Percentiles rank a stretch among this genome's conserved stretches.
These are phyloP conservation scores for Trichosporon coremiiforme DNA, from an alignment of 1,284 basidiomycete species.

Conservation along the genomic window DNA sequence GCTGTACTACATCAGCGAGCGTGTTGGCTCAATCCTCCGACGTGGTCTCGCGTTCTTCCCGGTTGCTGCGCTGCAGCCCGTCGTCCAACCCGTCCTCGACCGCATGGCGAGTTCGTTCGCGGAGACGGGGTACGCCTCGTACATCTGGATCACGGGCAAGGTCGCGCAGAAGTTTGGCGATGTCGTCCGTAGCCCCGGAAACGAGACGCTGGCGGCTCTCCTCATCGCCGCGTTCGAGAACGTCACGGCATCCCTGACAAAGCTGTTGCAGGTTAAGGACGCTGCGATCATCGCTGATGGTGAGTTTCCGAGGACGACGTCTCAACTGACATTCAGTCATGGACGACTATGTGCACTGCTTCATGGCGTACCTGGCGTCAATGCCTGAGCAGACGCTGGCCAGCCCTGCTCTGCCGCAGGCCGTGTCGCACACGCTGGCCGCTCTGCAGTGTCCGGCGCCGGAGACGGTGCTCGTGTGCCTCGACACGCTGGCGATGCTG, in stretches of 20 bases:
- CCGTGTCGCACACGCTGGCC: conserved; percentile 73
- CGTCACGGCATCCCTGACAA: conserved; percentile 69
- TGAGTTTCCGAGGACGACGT: conserved; percentile 52
- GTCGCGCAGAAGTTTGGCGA: conserved; percentile 72
- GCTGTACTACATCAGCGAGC: conserved; percentile 78
- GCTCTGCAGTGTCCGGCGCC: conserved; percentile 77
- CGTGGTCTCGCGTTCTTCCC: conserved; percentile 80
- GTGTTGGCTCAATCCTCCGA: conserved; percentile 82
- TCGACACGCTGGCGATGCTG: conserved; percentile 79
- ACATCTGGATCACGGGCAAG: conserved; percentile 95
- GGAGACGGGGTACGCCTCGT: conserved; percentile 78
- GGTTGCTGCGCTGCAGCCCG: conserved; percentile 65
- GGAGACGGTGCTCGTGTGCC: conserved; percentile 75
- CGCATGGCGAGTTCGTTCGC: conserved; percentile 80
- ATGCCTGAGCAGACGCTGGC: conserved; percentile 76
- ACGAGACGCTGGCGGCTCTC: conserved; percentile 51
- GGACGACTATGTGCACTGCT: conserved; percentile 89
- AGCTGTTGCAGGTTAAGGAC: conserved; percentile 66
- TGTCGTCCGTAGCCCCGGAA: conserved; percentile 58
- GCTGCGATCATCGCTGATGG: conserved; percentile 79
- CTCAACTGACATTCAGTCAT: conserved; percentile 65
- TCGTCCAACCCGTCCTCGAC: conserved; percentile 71
- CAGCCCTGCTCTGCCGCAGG: conserved; percentile 71
- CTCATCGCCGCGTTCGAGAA: conserved; percentile 71
- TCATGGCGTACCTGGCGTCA: conserved; percentile 67